Base-by-base conservation (phyloP, 768 basidiomycete species). In the Rhodosporidiobolus sp. region DNA sequence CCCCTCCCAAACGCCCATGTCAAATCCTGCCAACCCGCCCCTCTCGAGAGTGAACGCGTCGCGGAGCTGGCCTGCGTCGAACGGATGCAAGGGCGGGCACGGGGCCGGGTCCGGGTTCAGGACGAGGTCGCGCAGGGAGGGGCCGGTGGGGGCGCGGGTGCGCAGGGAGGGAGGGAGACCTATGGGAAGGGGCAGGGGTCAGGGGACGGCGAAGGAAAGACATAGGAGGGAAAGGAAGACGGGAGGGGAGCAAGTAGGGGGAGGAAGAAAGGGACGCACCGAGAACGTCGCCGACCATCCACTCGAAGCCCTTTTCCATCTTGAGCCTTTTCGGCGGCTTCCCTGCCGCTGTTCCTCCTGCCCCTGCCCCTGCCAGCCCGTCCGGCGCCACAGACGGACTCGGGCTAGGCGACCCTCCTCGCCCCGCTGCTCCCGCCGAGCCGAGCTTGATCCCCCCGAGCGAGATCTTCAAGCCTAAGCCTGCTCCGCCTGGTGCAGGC, bases 281-380 rank as follows among this genome's bases (percentile, higher is more conserved):
- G 43, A 76, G 75, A 19, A 79, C 68, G 63, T 79, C 78, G 7
- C 45, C 65, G 16, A 79, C 60, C 49, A 79, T 57, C 50, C 72
- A 69, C 11, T 70, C 46, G 59, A 75, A 79, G n/a, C 60, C 46
- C 57, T 75, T 79, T 32, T 79, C 76, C 73, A 79, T 77, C 68
- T 65, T 73, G 28, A 62, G 49, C 46, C 61, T 55, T 30, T 72
- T 74, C 30, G 52, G 30, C 34, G 35, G 63, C 59, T 74, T 73
- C 19, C 46, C 69, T 5, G 20, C 35, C 46, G 48, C n/a, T 6
- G 22, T 48, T 20, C n/a, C 26, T n/a, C 24, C n/a, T 14, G 14
- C 55, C 16, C 12, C 35, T 0, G n/a, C n/a, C n/a, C 52, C 52
- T 20, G 26, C n/a, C 5, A 22, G 24, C 26, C 30, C 52, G 20